Percentiles rank a stretch among this genome's conserved stretches.
These are phyloP conservation scores for Bonia amplexicaulis DNA, from an alignment of 176 grass and related monocot species.

Conservation along the genomic window DNA sequence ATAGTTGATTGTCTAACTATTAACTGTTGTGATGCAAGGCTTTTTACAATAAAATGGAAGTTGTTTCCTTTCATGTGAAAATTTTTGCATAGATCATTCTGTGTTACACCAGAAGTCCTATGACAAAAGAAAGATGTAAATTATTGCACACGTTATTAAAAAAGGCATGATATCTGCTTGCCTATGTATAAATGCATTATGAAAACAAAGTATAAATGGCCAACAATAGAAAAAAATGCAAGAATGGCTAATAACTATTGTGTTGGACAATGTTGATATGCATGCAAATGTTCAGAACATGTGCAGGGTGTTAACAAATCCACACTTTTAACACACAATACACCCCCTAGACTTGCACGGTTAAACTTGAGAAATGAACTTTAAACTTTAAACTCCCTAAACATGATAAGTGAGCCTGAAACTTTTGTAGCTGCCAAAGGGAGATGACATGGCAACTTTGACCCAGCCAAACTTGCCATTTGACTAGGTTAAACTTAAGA, in stretches of 20 bases:
- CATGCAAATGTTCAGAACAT: not conserved
- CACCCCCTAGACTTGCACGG: not conserved
- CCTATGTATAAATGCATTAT: not conserved
- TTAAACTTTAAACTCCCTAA: not conserved
- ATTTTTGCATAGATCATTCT: conserved; percentile 70
- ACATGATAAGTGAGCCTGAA: not conserved
- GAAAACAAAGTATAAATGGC: not conserved
- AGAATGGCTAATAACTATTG: not conserved
- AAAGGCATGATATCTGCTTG: not conserved
- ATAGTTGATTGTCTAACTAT: conserved; percentile 84
- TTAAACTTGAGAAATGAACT: conserved; percentile 4
- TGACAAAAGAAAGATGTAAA: conserved; percentile 24
- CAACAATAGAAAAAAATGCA: not conserved
- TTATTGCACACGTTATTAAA: not conserved
- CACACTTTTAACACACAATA: not conserved
- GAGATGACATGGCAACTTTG: not conserved
- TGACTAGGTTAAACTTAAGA: too few relatives aligned
- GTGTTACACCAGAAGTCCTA: conserved; percentile 81
- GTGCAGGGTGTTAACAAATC: not conserved
- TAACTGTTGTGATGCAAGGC: conserved; percentile 62
- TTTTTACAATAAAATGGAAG: conserved; percentile 87
- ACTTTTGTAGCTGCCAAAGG: not conserved
- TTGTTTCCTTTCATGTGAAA: conserved; percentile 83
- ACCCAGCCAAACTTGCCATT: not conserved
- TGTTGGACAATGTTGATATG: not conserved